These are phyloP conservation scores for Anthracocystis setariae DNA, from an alignment of 1,284 basidiomycete species.

Conservation along the genomic window DNA sequence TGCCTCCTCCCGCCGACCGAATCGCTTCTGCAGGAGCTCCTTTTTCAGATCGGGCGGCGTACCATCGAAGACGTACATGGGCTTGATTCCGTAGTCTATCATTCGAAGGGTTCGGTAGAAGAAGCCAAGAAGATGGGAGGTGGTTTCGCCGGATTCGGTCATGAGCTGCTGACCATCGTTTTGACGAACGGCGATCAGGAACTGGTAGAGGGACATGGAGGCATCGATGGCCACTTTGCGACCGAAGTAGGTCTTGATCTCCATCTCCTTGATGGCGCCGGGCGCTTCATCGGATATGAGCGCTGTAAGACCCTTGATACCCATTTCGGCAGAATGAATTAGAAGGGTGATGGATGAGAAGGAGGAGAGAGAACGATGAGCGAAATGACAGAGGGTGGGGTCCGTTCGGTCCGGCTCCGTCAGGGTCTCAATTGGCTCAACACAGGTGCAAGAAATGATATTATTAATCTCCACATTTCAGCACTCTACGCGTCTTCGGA, in stretches of 20 bases:
- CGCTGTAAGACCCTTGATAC: slow-evolving; percentile 78
- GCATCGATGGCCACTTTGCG: slow-evolving; percentile 99
- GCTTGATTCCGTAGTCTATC: slow-evolving; percentile 99
- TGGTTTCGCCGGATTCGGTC: slow-evolving; percentile 92
- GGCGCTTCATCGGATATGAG: slow-evolving; percentile 88
- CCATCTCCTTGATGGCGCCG: slow-evolving; percentile 84
- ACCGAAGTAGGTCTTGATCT: slow-evolving; percentile 86
- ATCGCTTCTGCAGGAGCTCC: slow-evolving; percentile 93
- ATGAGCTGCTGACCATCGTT: slow-evolving; percentile 95
- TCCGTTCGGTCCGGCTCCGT: slow-evolving; percentile 1
- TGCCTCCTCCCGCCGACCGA: slow-evolving; percentile 88
- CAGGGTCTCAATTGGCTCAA: not conserved
- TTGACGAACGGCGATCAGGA: slow-evolving; percentile 95
- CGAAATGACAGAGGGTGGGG: not conserved
- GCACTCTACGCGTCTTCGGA: slow-evolving; percentile 8
- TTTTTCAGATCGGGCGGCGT: slow-evolving; percentile 97
- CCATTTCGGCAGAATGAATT: slow-evolving; percentile 17
- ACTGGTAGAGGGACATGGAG: slow-evolving; percentile 74
- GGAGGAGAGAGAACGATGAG: too few species aligned
- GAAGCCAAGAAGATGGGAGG: slow-evolving; percentile 94
- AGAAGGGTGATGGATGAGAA: too few species aligned
- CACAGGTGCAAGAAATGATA: not conserved
- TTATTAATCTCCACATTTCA: slow-evolving; percentile 13
- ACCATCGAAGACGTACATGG: slow-evolving; percentile 97
- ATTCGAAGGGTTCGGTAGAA: slow-evolving; percentile 88